phyloP scores from a whole-genome alignment of 1,284 basidiomycete species.

The Ustilago tritici region DNA sequence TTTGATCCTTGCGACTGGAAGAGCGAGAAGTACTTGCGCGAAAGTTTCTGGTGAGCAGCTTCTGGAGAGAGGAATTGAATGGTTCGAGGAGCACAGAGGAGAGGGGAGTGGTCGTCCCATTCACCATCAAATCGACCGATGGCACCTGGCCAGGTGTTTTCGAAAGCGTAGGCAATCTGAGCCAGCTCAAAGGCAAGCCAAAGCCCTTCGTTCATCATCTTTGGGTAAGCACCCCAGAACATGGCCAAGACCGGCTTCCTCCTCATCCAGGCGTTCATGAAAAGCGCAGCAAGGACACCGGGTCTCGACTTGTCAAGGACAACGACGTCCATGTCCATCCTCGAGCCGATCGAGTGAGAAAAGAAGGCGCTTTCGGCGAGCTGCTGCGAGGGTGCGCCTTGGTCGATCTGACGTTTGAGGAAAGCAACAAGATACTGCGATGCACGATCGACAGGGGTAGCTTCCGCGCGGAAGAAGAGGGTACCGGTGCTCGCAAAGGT shows the following conservation, averaged over 20 bases:
- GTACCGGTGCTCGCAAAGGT: conserved; percentile 37
- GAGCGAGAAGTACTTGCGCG: conserved; percentile 27
- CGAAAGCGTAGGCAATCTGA: conserved; percentile 38
- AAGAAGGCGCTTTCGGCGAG: conserved; percentile 36
- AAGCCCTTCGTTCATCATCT: conserved; percentile 43
- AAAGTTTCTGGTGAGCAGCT: conserved; percentile 27
- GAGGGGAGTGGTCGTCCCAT: conserved; percentile 43
- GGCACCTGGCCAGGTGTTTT: conserved; percentile 48
- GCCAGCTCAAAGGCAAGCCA: conserved; percentile 44
- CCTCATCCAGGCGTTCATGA: conserved; percentile 47
- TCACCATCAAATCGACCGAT: conserved; percentile 42
- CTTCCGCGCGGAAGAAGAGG: conserved; percentile 48
- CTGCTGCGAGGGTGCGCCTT: conserved; percentile 29
- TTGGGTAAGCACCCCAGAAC: conserved; percentile 34
- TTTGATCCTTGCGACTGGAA: conserved; percentile 18
- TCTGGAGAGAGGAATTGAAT: conserved; percentile 43
- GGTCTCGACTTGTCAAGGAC: conserved; percentile 45
- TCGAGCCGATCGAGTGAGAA: conserved; percentile 34
- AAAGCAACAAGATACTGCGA: conserved; percentile 47
- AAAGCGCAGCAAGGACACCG: conserved; percentile 38
- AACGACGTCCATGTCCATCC: conserved; percentile 47
- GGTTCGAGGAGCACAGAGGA: conserved; percentile 38
- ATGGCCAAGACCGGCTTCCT: conserved; percentile 16
- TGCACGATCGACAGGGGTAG: conserved; percentile 29
- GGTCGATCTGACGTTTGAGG: conserved; percentile 49